Evolutionary conservation across 768 basidiomycete genomes (phyloP).

Genomic region (Mycena rebaudengoi): DNA sequence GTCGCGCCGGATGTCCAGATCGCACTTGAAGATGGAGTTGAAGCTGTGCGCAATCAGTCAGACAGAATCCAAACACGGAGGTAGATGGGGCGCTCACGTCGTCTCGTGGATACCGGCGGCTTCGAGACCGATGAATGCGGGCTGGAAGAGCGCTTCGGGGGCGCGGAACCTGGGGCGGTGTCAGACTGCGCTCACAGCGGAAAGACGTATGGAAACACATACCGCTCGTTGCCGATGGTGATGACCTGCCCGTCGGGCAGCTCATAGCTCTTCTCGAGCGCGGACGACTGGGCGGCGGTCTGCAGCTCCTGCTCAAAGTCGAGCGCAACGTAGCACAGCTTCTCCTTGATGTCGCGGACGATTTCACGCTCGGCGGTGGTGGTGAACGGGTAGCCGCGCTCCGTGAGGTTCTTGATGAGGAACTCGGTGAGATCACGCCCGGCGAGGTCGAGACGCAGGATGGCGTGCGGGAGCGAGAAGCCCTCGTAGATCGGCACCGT

Average conservation of each 20-base stretch:
- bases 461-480: constrained; percentile 75
- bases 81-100: constrained; percentile 44
- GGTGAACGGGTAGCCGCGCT: constrained; percentile 81
- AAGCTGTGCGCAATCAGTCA: constrained; percentile 46
- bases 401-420: constrained; percentile 68
- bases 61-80: neutral
- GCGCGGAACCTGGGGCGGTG: too few species aligned
- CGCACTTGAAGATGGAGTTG: constrained; percentile 67
- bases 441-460: constrained; percentile 71
- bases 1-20: constrained; percentile 28
- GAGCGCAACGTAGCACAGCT: constrained; percentile 41
- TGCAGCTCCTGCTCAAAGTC: constrained; percentile 30
- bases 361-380: constrained; percentile 80
- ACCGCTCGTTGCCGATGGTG: constrained; percentile 79
- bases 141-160: constrained; percentile 80
- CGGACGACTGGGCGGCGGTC: constrained; percentile 27
- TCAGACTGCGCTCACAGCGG: too few species aligned
- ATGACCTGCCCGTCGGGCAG: constrained; percentile 76
- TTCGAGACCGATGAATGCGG: constrained; percentile 65
- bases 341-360: constrained; percentile 84
- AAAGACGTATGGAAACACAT: too few species aligned
- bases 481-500: constrained; percentile 79
- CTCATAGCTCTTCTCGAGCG: constrained; percentile 32
- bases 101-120: constrained; percentile 61
- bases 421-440: constrained; percentile 73